phyloP scores from a whole-genome alignment of 495 filamentous ascomycete genomes.

The Tetracladium marchalianum region DNA sequence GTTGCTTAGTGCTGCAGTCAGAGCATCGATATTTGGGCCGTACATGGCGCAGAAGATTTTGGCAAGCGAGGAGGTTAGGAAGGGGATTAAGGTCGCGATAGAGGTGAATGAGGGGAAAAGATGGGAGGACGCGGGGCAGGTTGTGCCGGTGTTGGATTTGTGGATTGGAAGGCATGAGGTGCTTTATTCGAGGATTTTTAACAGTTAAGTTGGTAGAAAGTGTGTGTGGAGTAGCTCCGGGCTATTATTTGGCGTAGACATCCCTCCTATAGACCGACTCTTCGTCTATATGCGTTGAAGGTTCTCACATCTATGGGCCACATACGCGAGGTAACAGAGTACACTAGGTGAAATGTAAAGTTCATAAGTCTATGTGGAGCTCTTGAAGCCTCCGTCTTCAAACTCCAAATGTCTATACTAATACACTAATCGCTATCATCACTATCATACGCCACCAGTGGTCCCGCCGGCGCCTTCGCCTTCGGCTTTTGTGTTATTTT shows the following conservation, averaged over 20 bases:
- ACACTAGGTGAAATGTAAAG: too few relatives aligned
- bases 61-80: constrained; percentile 53
- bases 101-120: constrained; percentile 42
- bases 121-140: constrained; percentile 77
- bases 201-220: constrained; percentile 35
- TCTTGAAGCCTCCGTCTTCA: not conserved
- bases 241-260: too few relatives aligned
- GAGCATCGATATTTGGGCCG: constrained; percentile 81
- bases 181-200: constrained; percentile 94
- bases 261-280: too few relatives aligned
- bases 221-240: too few relatives aligned
- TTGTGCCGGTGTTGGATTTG: constrained; percentile 77
- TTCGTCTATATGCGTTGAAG: too few relatives aligned
- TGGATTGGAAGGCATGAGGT: constrained; percentile 94
- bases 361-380: too few relatives aligned
- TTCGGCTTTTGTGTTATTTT: constrained; percentile 38
- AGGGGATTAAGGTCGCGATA: constrained; percentile 50
- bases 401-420: constrained; percentile 15
- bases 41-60: constrained; percentile 85
- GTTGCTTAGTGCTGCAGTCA: constrained; percentile 77
- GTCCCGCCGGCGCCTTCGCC: constrained; percentile 40
- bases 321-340: too few relatives aligned
- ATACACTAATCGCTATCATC: constrained; percentile 68
- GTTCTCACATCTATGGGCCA: too few relatives aligned
- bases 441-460: constrained; percentile 83